These are phyloP conservation scores for Colletotrichum truncatum DNA, from an alignment of 2,329 filamentous ascomycete species.

Conservation along the genomic window DNA sequence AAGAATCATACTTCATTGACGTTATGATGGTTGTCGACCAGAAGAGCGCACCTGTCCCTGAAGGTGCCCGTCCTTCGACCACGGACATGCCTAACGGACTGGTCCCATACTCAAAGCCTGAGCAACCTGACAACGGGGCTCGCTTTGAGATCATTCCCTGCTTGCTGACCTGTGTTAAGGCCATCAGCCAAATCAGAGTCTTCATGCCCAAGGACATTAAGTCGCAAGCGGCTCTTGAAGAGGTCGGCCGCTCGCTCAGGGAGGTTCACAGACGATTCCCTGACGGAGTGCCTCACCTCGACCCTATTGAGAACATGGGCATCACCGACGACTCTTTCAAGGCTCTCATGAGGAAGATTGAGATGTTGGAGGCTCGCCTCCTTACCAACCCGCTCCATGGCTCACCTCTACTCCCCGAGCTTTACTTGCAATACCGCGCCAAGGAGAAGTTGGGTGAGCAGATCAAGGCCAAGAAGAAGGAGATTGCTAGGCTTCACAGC, in stretches of 20 bases:
- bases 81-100: constrained; percentile 71
- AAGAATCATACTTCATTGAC: constrained; percentile 85
- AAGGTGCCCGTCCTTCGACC: constrained; percentile 41
- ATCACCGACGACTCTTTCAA: constrained; percentile 95
- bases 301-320: constrained; percentile 96
- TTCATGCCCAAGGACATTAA: constrained; percentile 83
- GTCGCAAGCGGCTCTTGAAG: constrained; percentile 69
- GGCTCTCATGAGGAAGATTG: constrained; percentile 92
- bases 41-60: constrained; percentile 56
- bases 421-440: constrained; percentile 86
- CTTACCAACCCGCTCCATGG: constrained; percentile 91
- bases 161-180: constrained; percentile 84
- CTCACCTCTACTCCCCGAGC: constrained; percentile 81
- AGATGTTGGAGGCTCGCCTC: constrained; percentile 91
- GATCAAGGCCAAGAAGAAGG: constrained; percentile 89
- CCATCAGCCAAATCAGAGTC: constrained; percentile 84
- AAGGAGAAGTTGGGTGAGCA: constrained; percentile 81
- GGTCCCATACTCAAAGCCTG: constrained; percentile 68
- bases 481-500: constrained; percentile 84
- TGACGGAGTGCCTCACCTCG: constrained; percentile 87
- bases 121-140: constrained; percentile 55
- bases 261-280: constrained; percentile 91
- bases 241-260: constrained; percentile 74
- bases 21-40: constrained; percentile 74
- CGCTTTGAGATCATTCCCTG: constrained; percentile 88